Percentiles rank a stretch among this genome's conserved stretches.
Conservation (phyloP, 352 stramenopile genomes). For the Globisporangium barbulae region DNA sequence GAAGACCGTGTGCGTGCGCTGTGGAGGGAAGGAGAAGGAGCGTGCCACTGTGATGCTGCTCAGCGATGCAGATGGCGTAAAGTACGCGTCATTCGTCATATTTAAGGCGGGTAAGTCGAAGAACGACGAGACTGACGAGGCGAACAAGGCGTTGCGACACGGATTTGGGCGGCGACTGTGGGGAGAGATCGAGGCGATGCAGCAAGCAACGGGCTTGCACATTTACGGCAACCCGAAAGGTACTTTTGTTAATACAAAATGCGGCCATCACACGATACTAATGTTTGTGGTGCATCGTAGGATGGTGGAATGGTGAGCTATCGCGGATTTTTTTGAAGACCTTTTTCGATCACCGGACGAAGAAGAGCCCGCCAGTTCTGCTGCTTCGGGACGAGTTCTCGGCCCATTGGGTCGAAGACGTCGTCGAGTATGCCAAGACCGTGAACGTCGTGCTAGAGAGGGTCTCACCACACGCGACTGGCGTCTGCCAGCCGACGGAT, state of each 20-base stretch:
- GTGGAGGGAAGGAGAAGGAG: conserved; percentile 12
- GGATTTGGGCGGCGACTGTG: neutral
- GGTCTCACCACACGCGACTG: neutral
- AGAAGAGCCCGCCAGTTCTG: neutral
- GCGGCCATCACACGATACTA: neutral
- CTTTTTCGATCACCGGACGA: neutral
- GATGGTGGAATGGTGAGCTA: conserved; percentile 4
- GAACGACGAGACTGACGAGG: neutral
- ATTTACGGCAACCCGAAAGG: conserved; percentile 1
- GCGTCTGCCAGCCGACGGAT: neutral
- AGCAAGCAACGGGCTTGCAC: conserved; percentile 1
- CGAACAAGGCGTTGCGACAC: conserved; percentile 2
- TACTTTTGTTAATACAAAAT: neutral
- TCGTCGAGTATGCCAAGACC: neutral
- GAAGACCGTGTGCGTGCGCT: conserved; percentile 9
- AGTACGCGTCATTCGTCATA: neutral
- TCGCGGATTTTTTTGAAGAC: neutral
- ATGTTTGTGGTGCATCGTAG: conserved; percentile 3
- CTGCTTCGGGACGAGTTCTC: neutral
- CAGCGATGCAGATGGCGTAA: conserved; percentile 12
- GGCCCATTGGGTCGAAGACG: too few species aligned
- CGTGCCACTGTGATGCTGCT: conserved; percentile 18
- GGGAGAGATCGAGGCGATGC: neutral
- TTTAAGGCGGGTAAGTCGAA: conserved; percentile 4
- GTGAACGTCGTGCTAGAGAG: conserved; percentile 1